phyloP scores from a whole-genome alignment of 2,329 filamentous ascomycete genomes.

The Endothia cerciana region DNA sequence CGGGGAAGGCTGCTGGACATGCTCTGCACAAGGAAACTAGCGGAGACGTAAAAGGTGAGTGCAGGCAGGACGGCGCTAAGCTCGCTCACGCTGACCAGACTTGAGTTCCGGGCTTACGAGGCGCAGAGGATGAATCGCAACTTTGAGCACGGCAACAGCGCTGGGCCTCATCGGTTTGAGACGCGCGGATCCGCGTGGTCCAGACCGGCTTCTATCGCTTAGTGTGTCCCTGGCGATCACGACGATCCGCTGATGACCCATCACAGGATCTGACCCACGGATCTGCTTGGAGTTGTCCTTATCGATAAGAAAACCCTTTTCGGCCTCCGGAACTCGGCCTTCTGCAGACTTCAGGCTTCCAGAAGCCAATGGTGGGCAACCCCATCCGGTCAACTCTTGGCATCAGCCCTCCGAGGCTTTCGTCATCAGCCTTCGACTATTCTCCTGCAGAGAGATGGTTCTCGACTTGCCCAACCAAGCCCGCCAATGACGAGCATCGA shows the following conservation, averaged over 20 bases:
- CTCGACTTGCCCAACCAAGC: neutral
- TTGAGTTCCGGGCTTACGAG: neutral
- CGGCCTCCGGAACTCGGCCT: constrained; percentile 8
- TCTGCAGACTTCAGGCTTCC: constrained; percentile 1
- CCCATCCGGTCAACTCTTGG: neutral
- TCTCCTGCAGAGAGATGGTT: constrained; percentile 4
- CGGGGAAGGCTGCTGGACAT: constrained; percentile 1
- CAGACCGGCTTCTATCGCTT: constrained; percentile 9
- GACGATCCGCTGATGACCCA: constrained; percentile 9
- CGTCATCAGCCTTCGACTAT: neutral
- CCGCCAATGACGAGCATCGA: constrained; percentile 22
- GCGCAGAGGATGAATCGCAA: neutral
- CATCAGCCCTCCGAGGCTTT: constrained; percentile 5
- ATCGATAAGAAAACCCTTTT: constrained; percentile 22
- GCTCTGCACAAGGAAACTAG: neutral
- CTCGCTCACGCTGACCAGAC: neutral
- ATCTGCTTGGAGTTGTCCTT: neutral
- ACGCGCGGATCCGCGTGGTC: neutral
- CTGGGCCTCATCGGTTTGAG: neutral
- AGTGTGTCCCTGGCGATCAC: constrained; percentile 27
- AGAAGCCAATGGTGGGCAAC: constrained; percentile 1
- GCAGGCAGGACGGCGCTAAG: neutral
- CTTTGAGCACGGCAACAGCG: neutral
- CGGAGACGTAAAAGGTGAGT: neutral
- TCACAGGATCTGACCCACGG: neutral